Conservation (phyloP, 257 asterid species). For the Linderniella brevidens region DNA sequence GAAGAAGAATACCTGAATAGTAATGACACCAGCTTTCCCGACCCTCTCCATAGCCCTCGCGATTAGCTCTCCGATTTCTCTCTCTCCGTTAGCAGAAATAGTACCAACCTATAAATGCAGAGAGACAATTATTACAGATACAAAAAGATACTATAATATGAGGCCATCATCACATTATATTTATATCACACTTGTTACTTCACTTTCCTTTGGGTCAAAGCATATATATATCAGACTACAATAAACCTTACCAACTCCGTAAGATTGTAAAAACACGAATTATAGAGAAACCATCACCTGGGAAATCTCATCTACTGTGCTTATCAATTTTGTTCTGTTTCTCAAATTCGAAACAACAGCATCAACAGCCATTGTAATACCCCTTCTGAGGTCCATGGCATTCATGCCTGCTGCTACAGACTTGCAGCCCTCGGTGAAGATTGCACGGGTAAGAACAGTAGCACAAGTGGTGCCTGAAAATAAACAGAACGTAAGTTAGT, state of each 20-base stretch:
- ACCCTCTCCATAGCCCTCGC: slow-evolving; percentile 98
- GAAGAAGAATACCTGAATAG: slow-evolving; percentile 57
- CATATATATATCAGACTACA: too few species aligned
- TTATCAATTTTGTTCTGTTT: slow-evolving; percentile 92
- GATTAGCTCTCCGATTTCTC: slow-evolving; percentile 85
- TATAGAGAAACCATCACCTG: slow-evolving; percentile 36
- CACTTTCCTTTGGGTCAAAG: too few species aligned
- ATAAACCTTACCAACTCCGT: too few species aligned
- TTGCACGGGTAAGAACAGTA: slow-evolving; percentile 90
- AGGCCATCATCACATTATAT: neutral
- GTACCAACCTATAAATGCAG: slow-evolving; percentile 56
- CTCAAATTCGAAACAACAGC: slow-evolving; percentile 73
- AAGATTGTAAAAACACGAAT: neutral
- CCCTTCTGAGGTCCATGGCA: slow-evolving; percentile 93
- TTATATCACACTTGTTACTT: too few species aligned
- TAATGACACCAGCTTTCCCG: slow-evolving; percentile 93
- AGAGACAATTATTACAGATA: neutral
- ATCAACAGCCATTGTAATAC: slow-evolving; percentile 89
- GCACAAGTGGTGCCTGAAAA: slow-evolving; percentile 87
- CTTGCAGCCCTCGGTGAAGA: slow-evolving; percentile 87
- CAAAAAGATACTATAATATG: neutral
- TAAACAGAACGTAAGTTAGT: too few species aligned
- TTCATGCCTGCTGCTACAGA: slow-evolving; percentile 99
- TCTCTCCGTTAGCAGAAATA: slow-evolving; percentile 82
- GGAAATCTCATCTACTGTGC: slow-evolving; percentile 95